A percentile compares a stretch with the other conserved stretches of the same genome.
These are phyloP conservation scores for Gastroboletus turbinatus DNA, from an alignment of 1,284 basidiomycete species.

Conservation along the genomic window DNA sequence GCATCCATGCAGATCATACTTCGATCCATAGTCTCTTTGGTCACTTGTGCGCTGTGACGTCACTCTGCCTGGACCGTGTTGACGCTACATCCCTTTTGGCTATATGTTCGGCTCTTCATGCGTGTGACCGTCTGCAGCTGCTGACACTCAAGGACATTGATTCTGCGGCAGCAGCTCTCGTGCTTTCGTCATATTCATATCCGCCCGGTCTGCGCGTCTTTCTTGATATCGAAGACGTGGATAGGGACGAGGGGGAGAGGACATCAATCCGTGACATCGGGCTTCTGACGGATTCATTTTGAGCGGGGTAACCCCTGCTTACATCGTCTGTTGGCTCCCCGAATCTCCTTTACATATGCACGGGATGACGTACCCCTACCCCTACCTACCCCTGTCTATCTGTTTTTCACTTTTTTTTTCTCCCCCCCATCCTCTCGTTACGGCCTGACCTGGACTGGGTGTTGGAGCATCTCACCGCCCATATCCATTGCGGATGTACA, in stretches of 20 bases:
- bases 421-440: background rate
- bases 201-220: conserved; percentile 16
- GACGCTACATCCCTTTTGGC: conserved; percentile 5
- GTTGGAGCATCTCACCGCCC: background rate
- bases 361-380: background rate
- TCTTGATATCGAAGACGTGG: conserved; percentile 16
- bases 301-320: background rate
- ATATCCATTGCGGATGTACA: background rate
- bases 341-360: background rate
- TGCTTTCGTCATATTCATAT: conserved; percentile 3
- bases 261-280: background rate
- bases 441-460: background rate
- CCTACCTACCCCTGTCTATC: too few relatives aligned
- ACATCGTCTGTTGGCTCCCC: background rate
- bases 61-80: conserved; percentile 15
- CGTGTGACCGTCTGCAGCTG: conserved; percentile 7
- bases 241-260: background rate
- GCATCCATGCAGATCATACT: background rate
- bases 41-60: conserved; percentile 2
- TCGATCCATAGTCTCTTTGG: conserved; percentile 13
- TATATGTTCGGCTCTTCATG: conserved; percentile 5
- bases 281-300: background rate
- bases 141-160: conserved; percentile 17
- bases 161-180: background rate
- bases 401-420: too few relatives aligned